These are phyloP conservation scores for Trypanosoma melophagium DNA, from an alignment of 208 protist genomes.

Conservation along the genomic window DNA sequence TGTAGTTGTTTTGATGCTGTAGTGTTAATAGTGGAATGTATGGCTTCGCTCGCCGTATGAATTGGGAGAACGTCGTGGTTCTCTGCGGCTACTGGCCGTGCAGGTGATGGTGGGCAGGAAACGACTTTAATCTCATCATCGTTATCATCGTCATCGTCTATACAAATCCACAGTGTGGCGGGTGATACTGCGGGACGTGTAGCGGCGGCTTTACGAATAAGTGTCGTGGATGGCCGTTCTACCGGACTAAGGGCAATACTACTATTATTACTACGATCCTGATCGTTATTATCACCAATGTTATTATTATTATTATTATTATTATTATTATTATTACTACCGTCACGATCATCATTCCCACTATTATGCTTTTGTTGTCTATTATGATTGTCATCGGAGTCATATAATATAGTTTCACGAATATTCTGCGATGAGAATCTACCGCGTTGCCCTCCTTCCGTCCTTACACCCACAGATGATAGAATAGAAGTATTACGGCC, in stretches of 20 bases:
- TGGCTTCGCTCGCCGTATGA: background rate
- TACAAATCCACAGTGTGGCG: slow-evolving; percentile 72
- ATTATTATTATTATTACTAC: background rate
- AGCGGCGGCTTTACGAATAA: slow-evolving; percentile 56
- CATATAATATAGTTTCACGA: slow-evolving; percentile 1
- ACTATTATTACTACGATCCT: slow-evolving; percentile 1
- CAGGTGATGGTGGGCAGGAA: slow-evolving; percentile 3
- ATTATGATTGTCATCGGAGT: background rate
- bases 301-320: background rate
- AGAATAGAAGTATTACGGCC: background rate
- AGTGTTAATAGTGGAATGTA: background rate
- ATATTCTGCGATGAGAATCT: background rate
- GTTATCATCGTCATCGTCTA: slow-evolving; percentile 66
- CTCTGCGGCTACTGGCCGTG: background rate
- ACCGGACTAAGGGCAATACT: slow-evolving; percentile 13
- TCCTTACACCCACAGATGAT: background rate
- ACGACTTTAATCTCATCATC: slow-evolving; percentile 26
- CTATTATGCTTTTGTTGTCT: background rate
- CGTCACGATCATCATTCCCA: background rate
- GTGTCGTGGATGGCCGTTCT: slow-evolving; percentile 45
- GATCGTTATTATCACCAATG: background rate
- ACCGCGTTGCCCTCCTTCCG: no score
- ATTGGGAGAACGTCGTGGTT: background rate
- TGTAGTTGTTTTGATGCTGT: background rate
- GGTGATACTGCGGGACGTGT: slow-evolving; percentile 55